Evolutionary conservation across 345 rosid species (phyloP), one percentile per base, ranked within the genome.

Genomic region (Noccaea bulbosa): DNA sequence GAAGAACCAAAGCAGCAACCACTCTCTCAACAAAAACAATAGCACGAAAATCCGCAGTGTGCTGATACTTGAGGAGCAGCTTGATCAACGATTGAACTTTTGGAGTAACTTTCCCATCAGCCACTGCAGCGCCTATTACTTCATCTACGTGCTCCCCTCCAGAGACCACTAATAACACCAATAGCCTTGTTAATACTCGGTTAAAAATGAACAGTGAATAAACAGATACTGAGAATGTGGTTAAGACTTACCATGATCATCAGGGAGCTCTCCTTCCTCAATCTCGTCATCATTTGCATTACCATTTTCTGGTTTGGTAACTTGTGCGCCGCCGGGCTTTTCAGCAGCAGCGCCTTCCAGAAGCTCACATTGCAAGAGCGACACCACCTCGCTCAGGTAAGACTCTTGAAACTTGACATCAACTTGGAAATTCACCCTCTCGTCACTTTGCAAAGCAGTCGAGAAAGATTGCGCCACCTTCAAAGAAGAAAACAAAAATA

Each of bases 211-310:
- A 34, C 30, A 34, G 56, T 53, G 15, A 16, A 17, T 3, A 53
- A 30, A 67, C 14, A 52, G 65, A 33, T 57, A 32, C 63, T 35
- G 35, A 52, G 45, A 39, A 44, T 38, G 35, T 33, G 50, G 8
- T 46, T 37, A 46, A 78, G 7, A 83, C 88, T 62, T 72, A 91
- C 99, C 96, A 65, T 86, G 90, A 82, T 85, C 81, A 68, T 88
- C 93, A 66, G 91, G 97, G 52, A 93, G 97, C 86, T 93, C 99
- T 66, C 99, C 99, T 76, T 93, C 99, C 85, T 93, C 99, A 2
- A 93, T 81, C 78, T 93, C 99, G 57, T 85, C 92, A 77, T 74
- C 30, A 27, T 20, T 55, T 53, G 66, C 57, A 67, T 53, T 71
- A 16, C 70, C 81, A 72, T 74, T 84, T 35, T 71, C 87, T 7